Conservation (phyloP, 2,329 filamentous ascomycete genomes). For the Epichloe aotearoae region DNA sequence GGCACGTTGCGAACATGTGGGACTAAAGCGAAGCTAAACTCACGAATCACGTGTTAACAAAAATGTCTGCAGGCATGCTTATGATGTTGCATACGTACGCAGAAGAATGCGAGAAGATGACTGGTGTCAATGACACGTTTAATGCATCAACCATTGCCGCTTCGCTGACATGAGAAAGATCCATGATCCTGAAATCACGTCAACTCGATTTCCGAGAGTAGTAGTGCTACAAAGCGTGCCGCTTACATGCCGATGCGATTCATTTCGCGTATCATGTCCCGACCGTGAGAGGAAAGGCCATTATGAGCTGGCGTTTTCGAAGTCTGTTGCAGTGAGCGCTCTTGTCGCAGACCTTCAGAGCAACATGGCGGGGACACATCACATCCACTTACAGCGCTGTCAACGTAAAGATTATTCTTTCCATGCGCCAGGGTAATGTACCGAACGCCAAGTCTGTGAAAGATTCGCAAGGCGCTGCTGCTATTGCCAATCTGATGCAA, state of each 20-base stretch:
- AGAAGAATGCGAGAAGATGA: conserved; percentile 61
- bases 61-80: neutral
- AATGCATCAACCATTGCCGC: conserved; percentile 4
- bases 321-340: conserved; percentile 38
- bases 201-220: neutral
- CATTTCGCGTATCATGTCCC: conserved; percentile 69
- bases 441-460: conserved; percentile 64
- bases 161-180: conserved; percentile 46
- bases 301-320: conserved; percentile 29
- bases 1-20: conserved; percentile 75
- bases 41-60: neutral
- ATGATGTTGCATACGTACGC: neutral
- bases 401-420: conserved; percentile 81
- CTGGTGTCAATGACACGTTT: conserved; percentile 41
- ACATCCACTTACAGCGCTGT: conserved; percentile 27
- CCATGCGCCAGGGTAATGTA: conserved; percentile 89
- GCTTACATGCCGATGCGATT: conserved; percentile 40
- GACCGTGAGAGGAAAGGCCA: conserved; percentile 61
- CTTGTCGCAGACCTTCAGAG: conserved; percentile 9
- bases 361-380: conserved; percentile 42
- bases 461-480: conserved; percentile 59
- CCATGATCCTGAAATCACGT: conserved; percentile 43
- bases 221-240: neutral
- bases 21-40: conserved; percentile 50
- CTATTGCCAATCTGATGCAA: conserved; percentile 90